A percentile compares a stretch with the other conserved stretches of the same genome.
Evolutionary conservation across 208 protist genomes (phyloP).

Genomic region (Leishmania arabica): DNA sequence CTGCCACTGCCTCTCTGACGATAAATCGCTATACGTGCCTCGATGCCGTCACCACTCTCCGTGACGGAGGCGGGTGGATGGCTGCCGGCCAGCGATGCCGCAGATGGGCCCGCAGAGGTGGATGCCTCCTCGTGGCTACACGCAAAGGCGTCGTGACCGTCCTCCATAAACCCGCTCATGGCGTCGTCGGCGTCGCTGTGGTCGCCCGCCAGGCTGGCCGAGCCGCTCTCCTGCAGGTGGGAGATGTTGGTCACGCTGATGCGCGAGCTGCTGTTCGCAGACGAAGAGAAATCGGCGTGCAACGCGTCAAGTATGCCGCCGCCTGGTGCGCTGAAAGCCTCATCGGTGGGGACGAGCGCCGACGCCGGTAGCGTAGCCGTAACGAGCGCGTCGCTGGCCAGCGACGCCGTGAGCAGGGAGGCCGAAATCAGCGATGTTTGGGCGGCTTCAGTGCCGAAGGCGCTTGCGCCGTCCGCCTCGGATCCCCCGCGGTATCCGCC

Average conservation of each 20-base stretch:
- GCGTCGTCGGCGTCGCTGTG: conserved; percentile 8
- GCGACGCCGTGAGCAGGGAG: conserved; percentile 20
- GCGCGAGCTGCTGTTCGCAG: conserved; percentile 42
- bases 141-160: neutral
- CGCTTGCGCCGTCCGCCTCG: neutral
- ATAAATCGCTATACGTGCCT: too few species aligned
- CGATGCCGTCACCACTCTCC: neutral
- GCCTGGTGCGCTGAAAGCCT: neutral
- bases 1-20: neutral
- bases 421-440: conserved; percentile 9
- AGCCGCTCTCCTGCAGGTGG: conserved; percentile 30
- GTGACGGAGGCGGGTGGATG: neutral
- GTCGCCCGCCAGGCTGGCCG: conserved; percentile 22
- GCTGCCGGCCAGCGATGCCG: neutral
- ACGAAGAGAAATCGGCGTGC: conserved; percentile 10
- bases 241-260: conserved; percentile 65
- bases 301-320: neutral
- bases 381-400: conserved; percentile 8
- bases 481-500: neutral
- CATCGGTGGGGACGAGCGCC: neutral
- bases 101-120: neutral
- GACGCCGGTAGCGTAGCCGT: neutral
- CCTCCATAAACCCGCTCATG: neutral
- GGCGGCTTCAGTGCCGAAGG: neutral
- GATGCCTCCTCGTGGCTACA: neutral